These are phyloP conservation scores for Globisporangium carolinianum DNA, from an alignment of 352 stramenopile species.

Conservation along the genomic window DNA sequence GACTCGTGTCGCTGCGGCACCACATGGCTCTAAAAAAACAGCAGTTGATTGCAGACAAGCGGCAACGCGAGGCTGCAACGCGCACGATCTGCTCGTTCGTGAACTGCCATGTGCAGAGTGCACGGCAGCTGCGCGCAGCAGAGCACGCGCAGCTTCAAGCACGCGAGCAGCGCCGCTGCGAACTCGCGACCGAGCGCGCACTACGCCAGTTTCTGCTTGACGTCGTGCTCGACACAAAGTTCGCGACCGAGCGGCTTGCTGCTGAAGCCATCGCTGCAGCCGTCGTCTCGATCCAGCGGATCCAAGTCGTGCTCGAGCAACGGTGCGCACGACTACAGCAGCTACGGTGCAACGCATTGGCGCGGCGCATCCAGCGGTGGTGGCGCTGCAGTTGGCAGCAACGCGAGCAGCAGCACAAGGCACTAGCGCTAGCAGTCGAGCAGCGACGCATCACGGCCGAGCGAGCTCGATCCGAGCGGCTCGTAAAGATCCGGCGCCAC, in stretches of 20 bases:
- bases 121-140: constrained; percentile 12
- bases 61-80: constrained; percentile 7
- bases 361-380: constrained; percentile 18
- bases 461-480: too few relatives aligned
- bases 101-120: constrained; percentile 14
- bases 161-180: constrained; percentile 11
- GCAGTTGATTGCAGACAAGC: constrained; percentile 13
- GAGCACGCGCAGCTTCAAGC: constrained; percentile 14
- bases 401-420: not conserved
- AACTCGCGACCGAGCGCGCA: constrained; percentile 17
- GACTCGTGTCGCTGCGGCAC: constrained; percentile 10
- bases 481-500: too few relatives aligned
- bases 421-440: too few relatives aligned
- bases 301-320: constrained; percentile 6
- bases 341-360: constrained; percentile 8
- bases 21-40: constrained; percentile 9
- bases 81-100: constrained; percentile 14
- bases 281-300: constrained; percentile 5
- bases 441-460: too few relatives aligned
- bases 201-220: constrained; percentile 24
- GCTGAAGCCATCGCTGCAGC: constrained; percentile 7
- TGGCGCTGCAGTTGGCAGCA: not conserved
- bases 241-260: constrained; percentile 19
- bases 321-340: constrained; percentile 15
- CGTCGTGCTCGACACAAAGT: constrained; percentile 28